Base-by-base conservation (phyloP, 75 land plant species). In the Cupressus sempervirens region DNA sequence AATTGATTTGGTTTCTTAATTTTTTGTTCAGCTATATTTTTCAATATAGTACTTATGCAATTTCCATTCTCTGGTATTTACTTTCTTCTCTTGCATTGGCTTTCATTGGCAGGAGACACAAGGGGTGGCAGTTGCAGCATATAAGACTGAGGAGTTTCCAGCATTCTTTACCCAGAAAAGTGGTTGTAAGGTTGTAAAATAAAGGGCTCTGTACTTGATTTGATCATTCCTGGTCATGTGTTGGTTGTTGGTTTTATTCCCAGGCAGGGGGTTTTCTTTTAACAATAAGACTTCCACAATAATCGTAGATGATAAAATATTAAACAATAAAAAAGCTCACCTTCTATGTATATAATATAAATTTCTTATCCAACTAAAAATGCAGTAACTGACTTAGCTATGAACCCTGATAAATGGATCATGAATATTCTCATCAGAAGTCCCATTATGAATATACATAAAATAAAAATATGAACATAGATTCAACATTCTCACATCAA, bases 101-200 rank as follows among this genome's bases (percentile, higher is more conserved):
- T 82, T 50, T 56, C 36, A 82, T 14, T 81, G 16, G 84, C 93
- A 97, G 99, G 99, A 97, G 89, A 97, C 99, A 62, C 98, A 96
- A 89, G 99, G 99, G 73, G 99, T 97, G 56, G 90, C 96, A 76
- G 96, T 97, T 88, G 95, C 93, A 75, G 94, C 91, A 38, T 96
- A 94, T 86, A 84, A 84, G 30, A 93, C 95, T 18, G 82, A 96
- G 53, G 98, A 96, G 84, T 97, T 97, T 88, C 99, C 99, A 53
- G 98, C 99, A 32, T 97, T 97, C 90, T 97, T 97, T 88, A 93
- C 94, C 30, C 95, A 86, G 80, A 84, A 83, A 48, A 97, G 99
- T 93, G 99, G 99, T 8, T 93, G 89, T 86, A 89, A 91, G 93
- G 99, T 95, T n/a, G 30, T 48, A 34, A 41, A 48, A 14, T 34